Base-by-base conservation (phyloP, 441 rosid genomes). In the Populus hybrid region DNA sequence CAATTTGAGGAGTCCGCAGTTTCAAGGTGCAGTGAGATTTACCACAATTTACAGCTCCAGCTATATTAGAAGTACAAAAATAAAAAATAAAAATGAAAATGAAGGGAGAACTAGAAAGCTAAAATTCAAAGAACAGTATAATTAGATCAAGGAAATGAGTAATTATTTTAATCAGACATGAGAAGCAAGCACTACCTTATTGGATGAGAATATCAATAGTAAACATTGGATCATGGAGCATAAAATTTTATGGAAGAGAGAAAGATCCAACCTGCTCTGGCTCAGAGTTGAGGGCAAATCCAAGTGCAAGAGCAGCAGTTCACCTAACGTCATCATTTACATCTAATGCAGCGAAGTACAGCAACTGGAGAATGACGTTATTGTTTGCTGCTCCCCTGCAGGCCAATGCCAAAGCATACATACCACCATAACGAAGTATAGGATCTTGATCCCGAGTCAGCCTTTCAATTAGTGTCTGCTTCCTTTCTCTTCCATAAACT, bases 361-460 rank as follows among this genome's bases (percentile, higher is more conserved):
- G 89, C 80, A 95, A 84, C 87, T 94, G 98, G 73, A 97, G 97
- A 64, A 95, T 95, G 54, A 98, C 98, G 87, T 93, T 95, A 85
- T 92, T 95, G 88, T 94, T 94, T 63, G 94, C 95, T n/a, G 97
- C 91, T 81, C 99, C 98, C 24, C 98, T 85, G 80, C 93, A 92
- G 34, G 99, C 99, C 90, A 95, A 85, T 69, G 95, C 99, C 80
- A 95, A 81, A 23, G 98, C 98, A 67, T 95, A 95, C 98, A 95
- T 95, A 30, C 98, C 99, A 82, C 99, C 99, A 85, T 95, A 94
- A 74, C 98, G 97, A 73, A 95, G 83, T 63, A 94, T 94, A 69
- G 99, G 98, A 82, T 95, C 99, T 79, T 95, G 97, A 79, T 94
- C 99, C 34, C 97, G 85, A 54, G 97, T 91, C 99, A 96, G 91